phyloP scores from a whole-genome alignment of 345 rosid species.

The Brassica juncea region DNA sequence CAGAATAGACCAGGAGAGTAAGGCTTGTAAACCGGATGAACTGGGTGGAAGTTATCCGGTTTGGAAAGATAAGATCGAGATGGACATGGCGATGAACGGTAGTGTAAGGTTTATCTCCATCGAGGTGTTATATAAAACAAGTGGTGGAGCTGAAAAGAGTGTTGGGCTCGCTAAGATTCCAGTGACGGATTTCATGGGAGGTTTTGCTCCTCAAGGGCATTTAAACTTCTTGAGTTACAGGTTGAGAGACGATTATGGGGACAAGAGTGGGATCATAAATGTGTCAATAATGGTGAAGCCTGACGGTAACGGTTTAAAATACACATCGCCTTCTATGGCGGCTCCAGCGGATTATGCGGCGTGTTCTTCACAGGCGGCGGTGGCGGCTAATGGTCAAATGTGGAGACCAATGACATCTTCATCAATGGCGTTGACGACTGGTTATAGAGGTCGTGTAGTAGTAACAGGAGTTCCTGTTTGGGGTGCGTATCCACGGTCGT shows the following conservation, averaged over 20 bases:
- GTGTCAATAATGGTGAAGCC: conserved; percentile 58
- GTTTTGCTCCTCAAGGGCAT: conserved; percentile 49
- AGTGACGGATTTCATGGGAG: conserved; percentile 58
- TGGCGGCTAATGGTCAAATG: conserved; percentile 21
- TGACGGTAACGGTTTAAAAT: background rate
- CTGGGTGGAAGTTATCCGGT: conserved; percentile 53
- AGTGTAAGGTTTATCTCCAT: conserved; percentile 43
- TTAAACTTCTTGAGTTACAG: conserved; percentile 73
- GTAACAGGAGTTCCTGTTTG: conserved; percentile 57
- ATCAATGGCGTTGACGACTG: conserved; percentile 22
- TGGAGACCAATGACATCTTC: conserved; percentile 29
- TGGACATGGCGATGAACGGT: conserved; percentile 45
- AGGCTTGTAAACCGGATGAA: conserved; percentile 30
- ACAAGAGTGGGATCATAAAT: conserved; percentile 59
- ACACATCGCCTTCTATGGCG: background rate
- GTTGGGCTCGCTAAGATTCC: conserved; percentile 57
- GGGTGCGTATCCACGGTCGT: conserved; percentile 26
- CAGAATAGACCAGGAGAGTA: conserved; percentile 27
- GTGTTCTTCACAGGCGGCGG: conserved; percentile 33
- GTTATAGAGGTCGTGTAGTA: conserved; percentile 23
- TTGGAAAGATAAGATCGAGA: conserved; percentile 58
- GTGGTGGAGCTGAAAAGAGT: conserved; percentile 30
- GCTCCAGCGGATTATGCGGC: background rate
- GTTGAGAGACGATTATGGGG: conserved; percentile 49
- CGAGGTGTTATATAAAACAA: conserved; percentile 46